Evolutionary conservation across 2,329 filamentous ascomycete genomes (phyloP).

Genomic region (Alternaria arborescens): DNA sequence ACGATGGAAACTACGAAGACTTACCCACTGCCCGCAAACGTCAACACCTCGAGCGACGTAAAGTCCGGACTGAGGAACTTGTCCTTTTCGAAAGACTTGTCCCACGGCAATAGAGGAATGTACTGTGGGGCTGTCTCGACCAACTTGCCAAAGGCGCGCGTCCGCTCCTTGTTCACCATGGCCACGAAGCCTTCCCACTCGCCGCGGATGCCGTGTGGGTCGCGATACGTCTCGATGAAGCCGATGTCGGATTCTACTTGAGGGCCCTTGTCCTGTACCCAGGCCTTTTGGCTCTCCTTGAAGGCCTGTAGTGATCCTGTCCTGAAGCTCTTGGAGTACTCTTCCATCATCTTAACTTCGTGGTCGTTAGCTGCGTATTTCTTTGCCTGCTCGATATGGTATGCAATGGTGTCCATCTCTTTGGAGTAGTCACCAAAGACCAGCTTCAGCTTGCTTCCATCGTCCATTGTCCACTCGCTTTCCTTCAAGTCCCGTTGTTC

Average conservation of each 20-base stretch:
- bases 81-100: constrained; percentile 90
- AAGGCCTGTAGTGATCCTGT: constrained; percentile 61
- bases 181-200: constrained; percentile 64
- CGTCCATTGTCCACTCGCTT: constrained; percentile 56
- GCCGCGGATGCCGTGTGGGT: constrained; percentile 62
- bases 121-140: constrained; percentile 82
- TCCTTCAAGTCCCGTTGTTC: constrained; percentile 55
- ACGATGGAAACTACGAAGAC: constrained; percentile 1
- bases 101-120: constrained; percentile 91
- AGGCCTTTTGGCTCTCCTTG: constrained; percentile 60
- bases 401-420: constrained; percentile 58
- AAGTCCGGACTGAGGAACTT: constrained; percentile 96
- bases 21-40: constrained; percentile 71
- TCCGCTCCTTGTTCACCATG: constrained; percentile 89
- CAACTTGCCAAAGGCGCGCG: constrained; percentile 83
- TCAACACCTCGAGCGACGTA: constrained; percentile 89
- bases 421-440: constrained; percentile 57
- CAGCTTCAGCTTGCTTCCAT: constrained; percentile 57
- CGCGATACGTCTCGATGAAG: constrained; percentile 65
- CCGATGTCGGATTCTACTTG: constrained; percentile 63
- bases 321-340: constrained; percentile 60
- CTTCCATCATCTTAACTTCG: constrained; percentile 55
- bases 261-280: constrained; percentile 63
- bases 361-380: constrained; percentile 58
- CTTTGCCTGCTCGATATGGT: constrained; percentile 57